Base-by-base conservation (phyloP, 208 protist species). In the Leishmania amazonensis region DNA sequence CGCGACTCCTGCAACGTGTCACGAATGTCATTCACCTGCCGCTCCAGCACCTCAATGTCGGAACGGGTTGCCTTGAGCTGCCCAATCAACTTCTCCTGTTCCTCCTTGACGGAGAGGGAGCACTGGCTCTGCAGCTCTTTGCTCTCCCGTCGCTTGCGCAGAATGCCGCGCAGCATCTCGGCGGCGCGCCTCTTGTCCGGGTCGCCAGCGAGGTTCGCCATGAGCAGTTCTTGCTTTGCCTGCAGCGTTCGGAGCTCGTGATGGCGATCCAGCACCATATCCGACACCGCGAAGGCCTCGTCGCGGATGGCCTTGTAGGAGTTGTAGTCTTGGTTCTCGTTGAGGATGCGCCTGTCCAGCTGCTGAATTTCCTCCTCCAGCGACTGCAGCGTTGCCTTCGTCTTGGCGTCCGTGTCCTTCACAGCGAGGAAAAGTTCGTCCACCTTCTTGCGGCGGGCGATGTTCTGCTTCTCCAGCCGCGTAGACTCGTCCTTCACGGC, bases 31-130 rank as follows among this genome's bases (percentile, higher is more conserved):
- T 88, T 94, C 47, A 96, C 89, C 80, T 97, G 94, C 8, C 93
- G 90, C 81, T 96, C 93, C 62, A 98, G 81, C 28, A 92, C 93
- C 84, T 98, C 95, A 70, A 96, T 98, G 81, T 96, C 95, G 47
- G 81, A 76, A 42, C 92, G 88, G 11, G 92, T 91, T 1, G 90
- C 85, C 79, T 96, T 96, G 42, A 96, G 87, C 81, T 97, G 89
- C 83, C 90, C 84, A 73, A 97, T 95, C 62, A 97, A 81, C 80
- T 91, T 85, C 76, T 94, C 89, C 85, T 93, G 91, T 80, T 97
- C 94, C 86, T 96, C 92, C 80, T 97, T 93, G 3, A 97, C 92
- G 11, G 91, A 95, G 67, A 97, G 88, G 8, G 91, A 78, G 79
- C 92, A 95, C 85, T 97, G 90, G 72, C 89, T 87, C 35, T 91